Evolutionary conservation across 75 land plant genomes (phyloP), one percentile per base, ranked within the genome.

Genomic region (Selaginella tamariscina): DNA sequence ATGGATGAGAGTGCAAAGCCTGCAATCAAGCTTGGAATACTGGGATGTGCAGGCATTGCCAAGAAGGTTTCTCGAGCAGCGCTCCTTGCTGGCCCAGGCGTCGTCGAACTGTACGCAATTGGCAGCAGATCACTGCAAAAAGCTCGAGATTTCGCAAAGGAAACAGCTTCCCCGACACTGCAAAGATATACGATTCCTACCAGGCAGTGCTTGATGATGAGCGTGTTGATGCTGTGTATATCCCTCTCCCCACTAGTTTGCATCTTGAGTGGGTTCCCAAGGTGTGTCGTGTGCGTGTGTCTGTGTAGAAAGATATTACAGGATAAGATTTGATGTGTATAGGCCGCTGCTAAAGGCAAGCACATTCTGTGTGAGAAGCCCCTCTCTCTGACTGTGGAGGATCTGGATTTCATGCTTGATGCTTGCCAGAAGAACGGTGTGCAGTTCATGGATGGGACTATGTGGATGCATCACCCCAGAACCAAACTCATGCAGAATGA

Each of bases 401-500:
- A 83, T 44, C 73, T 89, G 28, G 95, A 89, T 33, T 2, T 0
- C 59, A 82, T 89, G 24, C 28, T 80, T 0, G 74, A 64, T 29
- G 87, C 82, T 0, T 74, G 84, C 32, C 75, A 78, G 31, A 23
- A 23, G 8, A 73, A 79, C 30, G 81, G 79, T 0, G 74, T 89
- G 30, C 90, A 86, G 79, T 66, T 84, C 26, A 89, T 89, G 94
- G 94, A 89, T 56, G 73, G 77, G 27, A 86, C 95, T 20, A 89
- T 89, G 95, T 89, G 85, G 83, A 70, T 84, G 84, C 95, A 89
- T 27, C 80, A 89, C 60, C 95, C 95, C 1, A 49, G 95, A 30
- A 85, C 88, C 2, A 72, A 67, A 2, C 65, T 70, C 68, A 89
- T 89, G 91, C 70, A 56, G 32, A 73, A 75, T 30, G 33, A 78